A percentile compares a stretch with the other conserved stretches of the same genome.
Evolutionary conservation across 257 asterid species (phyloP).

Genomic region (Catharanthus roseus): DNA sequence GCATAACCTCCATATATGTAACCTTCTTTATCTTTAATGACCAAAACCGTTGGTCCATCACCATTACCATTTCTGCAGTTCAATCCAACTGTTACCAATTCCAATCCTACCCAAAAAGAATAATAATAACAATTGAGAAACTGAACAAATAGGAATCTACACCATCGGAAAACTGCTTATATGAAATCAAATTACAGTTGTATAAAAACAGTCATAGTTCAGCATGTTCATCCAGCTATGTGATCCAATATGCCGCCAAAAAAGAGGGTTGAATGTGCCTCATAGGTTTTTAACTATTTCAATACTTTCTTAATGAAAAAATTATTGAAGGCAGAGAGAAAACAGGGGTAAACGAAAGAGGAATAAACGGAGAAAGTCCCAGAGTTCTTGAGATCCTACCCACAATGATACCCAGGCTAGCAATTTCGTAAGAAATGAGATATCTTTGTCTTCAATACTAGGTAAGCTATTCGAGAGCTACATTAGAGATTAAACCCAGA

Average conservation of each 20-base stretch:
- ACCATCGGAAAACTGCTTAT: no score
- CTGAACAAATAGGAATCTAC: background rate
- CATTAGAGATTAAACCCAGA: background rate
- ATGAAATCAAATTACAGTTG: background rate
- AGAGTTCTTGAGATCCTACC: background rate
- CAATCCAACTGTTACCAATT: constrained; percentile 31
- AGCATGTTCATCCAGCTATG: background rate
- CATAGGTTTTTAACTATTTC: background rate
- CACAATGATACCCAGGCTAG: background rate
- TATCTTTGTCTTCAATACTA: no score
- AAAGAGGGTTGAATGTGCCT: background rate
- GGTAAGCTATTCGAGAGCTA: background rate
- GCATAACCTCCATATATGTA: constrained; percentile 88
- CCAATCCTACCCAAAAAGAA: constrained; percentile 11
- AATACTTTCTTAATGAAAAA: background rate
- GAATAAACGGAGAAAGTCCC: background rate
- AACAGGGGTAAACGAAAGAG: background rate
- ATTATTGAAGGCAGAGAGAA: background rate
- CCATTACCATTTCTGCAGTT: constrained; percentile 56
- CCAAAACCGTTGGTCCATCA: constrained; percentile 63
- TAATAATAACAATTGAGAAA: constrained; percentile 1
- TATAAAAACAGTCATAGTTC: background rate
- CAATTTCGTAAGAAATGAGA: no score
- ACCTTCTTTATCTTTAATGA: constrained; percentile 81
- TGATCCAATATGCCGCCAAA: background rate